These are phyloP conservation scores for Thalassiosira profunda DNA, from an alignment of 108 stramenopile genomes.

Conservation along the genomic window DNA sequence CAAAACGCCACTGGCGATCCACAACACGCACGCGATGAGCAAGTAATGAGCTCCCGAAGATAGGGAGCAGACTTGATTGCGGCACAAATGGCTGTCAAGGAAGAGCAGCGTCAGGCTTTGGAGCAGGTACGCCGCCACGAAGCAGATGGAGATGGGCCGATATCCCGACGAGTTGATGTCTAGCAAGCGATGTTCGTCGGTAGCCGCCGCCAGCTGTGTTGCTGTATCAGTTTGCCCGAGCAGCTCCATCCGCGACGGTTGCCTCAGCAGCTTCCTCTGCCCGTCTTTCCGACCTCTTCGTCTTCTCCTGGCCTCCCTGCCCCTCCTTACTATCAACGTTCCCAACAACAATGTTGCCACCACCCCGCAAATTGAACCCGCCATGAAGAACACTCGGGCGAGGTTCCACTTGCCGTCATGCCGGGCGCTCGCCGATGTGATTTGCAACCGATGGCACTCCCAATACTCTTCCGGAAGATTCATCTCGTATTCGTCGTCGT, in stretches of 20 bases:
- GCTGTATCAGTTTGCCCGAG: neutral
- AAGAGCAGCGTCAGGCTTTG: conserved; percentile 29
- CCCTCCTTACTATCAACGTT: conserved; percentile 9
- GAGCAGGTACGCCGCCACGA: conserved; percentile 24
- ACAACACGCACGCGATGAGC: conserved; percentile 27
- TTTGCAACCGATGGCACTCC: conserved; percentile 17
- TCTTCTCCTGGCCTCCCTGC: neutral
- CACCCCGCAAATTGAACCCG: conserved; percentile 19
- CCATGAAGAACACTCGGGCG: conserved; percentile 16
- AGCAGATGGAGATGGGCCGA: conserved; percentile 21
- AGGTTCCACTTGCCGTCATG: conserved; percentile 28
- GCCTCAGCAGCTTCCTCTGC: neutral
- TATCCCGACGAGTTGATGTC: conserved; percentile 22
- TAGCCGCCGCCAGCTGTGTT: neutral
- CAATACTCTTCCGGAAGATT: conserved; percentile 16
- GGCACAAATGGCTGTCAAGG: conserved; percentile 32
- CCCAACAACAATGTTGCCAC: conserved; percentile 6
- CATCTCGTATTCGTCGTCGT: conserved; percentile 9
- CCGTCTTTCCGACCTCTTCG: neutral
- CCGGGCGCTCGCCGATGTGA: conserved; percentile 5
- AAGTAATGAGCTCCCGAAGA: conserved; percentile 25
- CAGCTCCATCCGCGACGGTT: neutral
- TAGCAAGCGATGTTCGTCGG: neutral
- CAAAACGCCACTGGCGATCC: conserved; percentile 30
- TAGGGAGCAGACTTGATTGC: conserved; percentile 17